Base-by-base conservation (phyloP, 2,329 filamentous ascomycete species). In the Cladosporium sp. region DNA sequence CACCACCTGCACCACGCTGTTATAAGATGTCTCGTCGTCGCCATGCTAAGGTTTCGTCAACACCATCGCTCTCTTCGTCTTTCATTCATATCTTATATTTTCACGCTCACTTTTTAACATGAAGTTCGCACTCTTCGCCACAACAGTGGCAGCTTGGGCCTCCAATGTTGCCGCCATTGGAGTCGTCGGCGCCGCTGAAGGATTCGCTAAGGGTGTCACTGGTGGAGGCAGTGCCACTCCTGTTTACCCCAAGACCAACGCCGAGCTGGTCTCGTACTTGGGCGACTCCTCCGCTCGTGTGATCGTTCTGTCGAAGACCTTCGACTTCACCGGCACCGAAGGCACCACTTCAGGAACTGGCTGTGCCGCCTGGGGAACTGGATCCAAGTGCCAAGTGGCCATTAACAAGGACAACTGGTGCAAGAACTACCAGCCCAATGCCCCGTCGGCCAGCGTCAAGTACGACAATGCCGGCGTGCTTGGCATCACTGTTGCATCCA, bases 381-480 rank as follows among this genome's bases (percentile, higher is more conserved):
- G 83, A 36, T 84, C 83, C 14, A 81, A 73, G 4, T 88, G 86
- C 76, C 86, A 89, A 79, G 70, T 82, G 41, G 84, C 86, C 67
- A 86, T 88, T 74, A 84, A 87, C 80, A 79, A 85, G 78, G 76
- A 86, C 72, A 71, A 80, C 72, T 86, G 83, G 82, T 88, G 86
- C 76, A 76, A 73, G 67, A 86, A 87, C 79, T 78, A 76, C 82
- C 62, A 77, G 79, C 49, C 85, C 4, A 80, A 83, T 34, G 80
- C 79, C 59, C 80, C 79, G 49, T 77, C 77, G 15, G 82, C 34
- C 38, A 61, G 26, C 49, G 65, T 68, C 26, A 65, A 47, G 1
- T 79, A 79, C 68, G 77, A 78, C 68, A 72, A 74, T 47, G 77
- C 76, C 34, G 74, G 72, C 36, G 62, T 69, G 15, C 62, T 65